Evolutionary conservation across 352 stramenopile species (phyloP), one percentile per base, ranked within the genome.

Genomic region (Peronospora destructor): DNA sequence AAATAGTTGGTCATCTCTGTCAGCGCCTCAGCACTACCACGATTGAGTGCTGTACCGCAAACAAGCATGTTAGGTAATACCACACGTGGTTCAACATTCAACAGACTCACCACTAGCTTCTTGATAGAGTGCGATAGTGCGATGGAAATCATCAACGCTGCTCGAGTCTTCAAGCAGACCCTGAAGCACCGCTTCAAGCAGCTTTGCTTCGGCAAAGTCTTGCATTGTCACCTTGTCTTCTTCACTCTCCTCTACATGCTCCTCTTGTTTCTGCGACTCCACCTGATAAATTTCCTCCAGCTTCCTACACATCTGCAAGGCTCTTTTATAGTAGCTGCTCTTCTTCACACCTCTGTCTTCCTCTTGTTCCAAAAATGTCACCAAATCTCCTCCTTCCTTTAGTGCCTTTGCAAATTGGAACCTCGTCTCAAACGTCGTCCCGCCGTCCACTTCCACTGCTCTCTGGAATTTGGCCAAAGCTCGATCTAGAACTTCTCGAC

Each of bases 381-480:
- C 68, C 33, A 92, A 49, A 40, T 61, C 52, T 48, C 57, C 57
- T 35, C 57, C 57, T 35, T 61, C 57, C 16, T 66, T 66, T 2
- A 92, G 56, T n/a, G 81, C 78, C 26, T 87, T 87, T 16, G 81
- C 76, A 43, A 66, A 80, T 56, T 92, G 81, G 52, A 92, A 90
- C 17, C 63, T 64, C 35, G 78, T 87, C 64, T 92, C 81, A 45
- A 92, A 92, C 12, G 73, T 87, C 12, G 79, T 89, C 17, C 78
- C 76, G 38, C 75, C 80, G 36, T 92, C 81, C 58, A 92, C 74
- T n/a, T 87, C 53, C 25, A 90, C 77, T 1, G 81, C 78, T 66
- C 76, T 56, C 55, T 83, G 56, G 35, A 90, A 90, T 45, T 81
- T 86, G 5, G 35, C 28, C 2, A 92, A 60, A 9, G 81, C 74